Conservation (phyloP, 2,329 filamentous ascomycete species). For the Aureobasidium sp. region DNA sequence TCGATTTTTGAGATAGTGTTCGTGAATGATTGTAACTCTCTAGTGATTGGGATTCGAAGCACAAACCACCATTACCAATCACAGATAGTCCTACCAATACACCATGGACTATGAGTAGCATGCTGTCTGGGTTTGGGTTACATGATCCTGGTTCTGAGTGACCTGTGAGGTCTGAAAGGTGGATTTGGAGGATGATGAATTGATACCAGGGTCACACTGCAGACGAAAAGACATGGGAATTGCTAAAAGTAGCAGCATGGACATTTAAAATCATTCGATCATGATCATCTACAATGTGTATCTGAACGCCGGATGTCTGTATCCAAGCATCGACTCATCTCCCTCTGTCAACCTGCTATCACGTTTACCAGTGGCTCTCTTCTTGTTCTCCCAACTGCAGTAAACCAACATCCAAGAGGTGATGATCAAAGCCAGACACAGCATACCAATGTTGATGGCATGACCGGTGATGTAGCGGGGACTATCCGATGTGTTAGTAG, state of each 20-base stretch:
- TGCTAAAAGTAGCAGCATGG: too few relatives aligned
- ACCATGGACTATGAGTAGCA: background rate
- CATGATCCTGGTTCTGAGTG: accelerated
- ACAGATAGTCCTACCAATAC: background rate
- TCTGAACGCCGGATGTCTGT: slow-evolving; percentile 30
- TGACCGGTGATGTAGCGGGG: slow-evolving; percentile 30
- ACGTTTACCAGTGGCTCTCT: slow-evolving; percentile 27
- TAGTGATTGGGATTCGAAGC: background rate
- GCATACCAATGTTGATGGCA: slow-evolving; percentile 30
- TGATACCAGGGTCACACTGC: background rate
- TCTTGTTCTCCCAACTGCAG: slow-evolving; percentile 31
- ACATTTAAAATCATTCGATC: too few relatives aligned
- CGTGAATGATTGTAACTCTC: background rate
- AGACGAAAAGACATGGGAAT: background rate
- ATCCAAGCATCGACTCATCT: slow-evolving; percentile 27
- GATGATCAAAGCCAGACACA: slow-evolving; percentile 26
- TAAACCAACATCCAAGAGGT: slow-evolving; percentile 26
- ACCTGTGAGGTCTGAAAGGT: background rate
- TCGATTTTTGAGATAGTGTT: background rate
- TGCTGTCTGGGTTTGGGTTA: background rate
- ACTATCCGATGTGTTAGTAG: slow-evolving; percentile 17
- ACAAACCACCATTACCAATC: background rate
- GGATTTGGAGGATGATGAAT: background rate
- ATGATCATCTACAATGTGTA: slow-evolving; percentile 22
- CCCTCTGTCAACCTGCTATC: slow-evolving; percentile 25